phyloP scores from a whole-genome alignment of 2,329 filamentous ascomycete species.

The Talaromyces sp. region DNA sequence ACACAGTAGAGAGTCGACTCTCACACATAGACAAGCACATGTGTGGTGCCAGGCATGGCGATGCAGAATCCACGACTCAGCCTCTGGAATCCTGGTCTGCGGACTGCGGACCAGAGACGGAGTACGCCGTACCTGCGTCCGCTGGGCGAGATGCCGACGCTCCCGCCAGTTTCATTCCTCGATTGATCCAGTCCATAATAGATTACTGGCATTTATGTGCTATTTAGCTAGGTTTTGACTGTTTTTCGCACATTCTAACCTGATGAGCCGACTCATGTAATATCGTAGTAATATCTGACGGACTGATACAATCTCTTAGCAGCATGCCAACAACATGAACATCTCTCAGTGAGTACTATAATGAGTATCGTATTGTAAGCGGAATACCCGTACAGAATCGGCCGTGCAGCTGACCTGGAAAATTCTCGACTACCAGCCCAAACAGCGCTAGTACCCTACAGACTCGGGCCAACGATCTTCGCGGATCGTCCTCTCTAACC shows the following conservation, averaged over 20 bases:
- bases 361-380: background rate
- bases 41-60: background rate
- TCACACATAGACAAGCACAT: background rate
- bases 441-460: background rate
- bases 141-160: slow-evolving; percentile 2
- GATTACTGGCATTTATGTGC: background rate
- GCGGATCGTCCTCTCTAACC: background rate
- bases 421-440: slow-evolving; percentile 1
- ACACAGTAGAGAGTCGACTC: too few relatives aligned
- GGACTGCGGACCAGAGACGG: background rate
- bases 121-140: slow-evolving; percentile 13
- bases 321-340: background rate
- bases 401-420: slow-evolving; percentile 14
- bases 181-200: background rate
- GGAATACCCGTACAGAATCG: background rate
- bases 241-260: too few relatives aligned
- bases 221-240: too few relatives aligned
- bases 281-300: background rate
- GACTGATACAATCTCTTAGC: background rate
- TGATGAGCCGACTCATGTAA: background rate
- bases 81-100: slow-evolving; percentile 9
- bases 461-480: slow-evolving; percentile 3
- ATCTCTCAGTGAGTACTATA: background rate
- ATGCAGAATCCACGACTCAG: slow-evolving; percentile 2
- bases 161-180: background rate